Conservation (phyloP, 176 grass and related monocot species). For the Ensete glaucum region DNA sequence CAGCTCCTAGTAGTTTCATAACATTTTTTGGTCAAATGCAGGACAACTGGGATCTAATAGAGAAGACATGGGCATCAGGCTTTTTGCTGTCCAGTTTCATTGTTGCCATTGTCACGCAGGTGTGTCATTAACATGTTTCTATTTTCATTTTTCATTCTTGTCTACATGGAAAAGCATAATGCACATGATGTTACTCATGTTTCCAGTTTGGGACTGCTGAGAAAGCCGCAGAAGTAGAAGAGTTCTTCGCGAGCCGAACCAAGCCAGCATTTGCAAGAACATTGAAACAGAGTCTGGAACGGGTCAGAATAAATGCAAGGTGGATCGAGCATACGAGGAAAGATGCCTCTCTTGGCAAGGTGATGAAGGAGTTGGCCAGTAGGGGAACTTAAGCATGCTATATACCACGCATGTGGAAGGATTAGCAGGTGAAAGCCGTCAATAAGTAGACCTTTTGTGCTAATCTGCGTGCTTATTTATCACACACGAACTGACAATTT, state of each 20-base stretch:
- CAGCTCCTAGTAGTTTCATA: neutral
- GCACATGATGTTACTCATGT: constrained; percentile 1
- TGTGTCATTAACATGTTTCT: neutral
- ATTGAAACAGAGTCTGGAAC: constrained; percentile 66
- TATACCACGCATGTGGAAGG: no score
- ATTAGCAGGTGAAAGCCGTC: no score
- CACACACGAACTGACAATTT: no score
- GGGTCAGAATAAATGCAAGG: constrained; percentile 38
- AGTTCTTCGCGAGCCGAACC: constrained; percentile 46
- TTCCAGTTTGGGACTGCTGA: constrained; percentile 53
- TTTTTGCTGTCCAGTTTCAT: constrained; percentile 26
- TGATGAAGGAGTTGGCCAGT: constrained; percentile 29
- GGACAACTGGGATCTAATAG: constrained; percentile 62
- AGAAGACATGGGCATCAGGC: constrained; percentile 39
- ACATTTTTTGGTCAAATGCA: constrained; percentile 13
- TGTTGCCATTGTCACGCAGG: constrained; percentile 28
- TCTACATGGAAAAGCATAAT: neutral
- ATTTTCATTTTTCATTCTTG: neutral
- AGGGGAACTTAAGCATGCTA: no score
- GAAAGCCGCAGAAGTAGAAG: constrained; percentile 49
- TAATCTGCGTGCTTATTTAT: no score
- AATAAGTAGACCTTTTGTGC: no score
- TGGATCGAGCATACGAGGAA: constrained; percentile 52
- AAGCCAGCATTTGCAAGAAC: constrained; percentile 46
- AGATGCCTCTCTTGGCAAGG: constrained; percentile 36